Percentiles rank a stretch among this genome's conserved stretches.
Evolutionary conservation across 2,329 filamentous ascomycete genomes (phyloP).

Genomic region (Scolecobasidium constrictum): DNA sequence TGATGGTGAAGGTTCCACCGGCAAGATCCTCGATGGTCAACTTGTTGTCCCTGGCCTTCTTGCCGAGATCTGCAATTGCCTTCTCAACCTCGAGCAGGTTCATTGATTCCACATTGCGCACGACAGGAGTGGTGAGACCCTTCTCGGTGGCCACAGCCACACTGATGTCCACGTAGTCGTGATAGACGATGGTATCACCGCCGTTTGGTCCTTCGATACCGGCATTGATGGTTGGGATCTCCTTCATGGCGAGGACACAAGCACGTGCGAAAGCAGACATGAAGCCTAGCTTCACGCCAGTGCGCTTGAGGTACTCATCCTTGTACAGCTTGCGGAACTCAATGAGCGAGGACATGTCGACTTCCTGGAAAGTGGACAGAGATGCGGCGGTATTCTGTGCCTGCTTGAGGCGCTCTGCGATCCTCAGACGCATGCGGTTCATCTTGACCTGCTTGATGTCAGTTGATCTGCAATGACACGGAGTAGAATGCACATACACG

Average conservation of each 20-base stretch:
- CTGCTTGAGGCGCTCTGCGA: conserved; percentile 96
- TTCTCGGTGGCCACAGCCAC: conserved; percentile 97
- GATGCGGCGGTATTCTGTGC: conserved; percentile 98
- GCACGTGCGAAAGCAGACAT: conserved; percentile 97
- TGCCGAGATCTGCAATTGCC: conserved; percentile 84
- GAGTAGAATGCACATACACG: conserved; percentile 46
- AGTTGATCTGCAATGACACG: background rate
- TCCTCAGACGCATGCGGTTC: conserved; percentile 98
- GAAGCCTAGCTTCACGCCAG: conserved; percentile 96
- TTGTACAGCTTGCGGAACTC: conserved; percentile 97
- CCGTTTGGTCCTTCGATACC: conserved; percentile 93
- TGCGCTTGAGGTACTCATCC: conserved; percentile 91
- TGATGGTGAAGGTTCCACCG: conserved; percentile 95
- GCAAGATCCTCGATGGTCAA: conserved; percentile 99
- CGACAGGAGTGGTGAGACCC: conserved; percentile 90
- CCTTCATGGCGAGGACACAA: conserved; percentile 82
- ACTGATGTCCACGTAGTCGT: conserved; percentile 95
- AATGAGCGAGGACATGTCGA: conserved; percentile 97
- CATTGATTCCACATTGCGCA: conserved; percentile 83
- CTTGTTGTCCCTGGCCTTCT: conserved; percentile 95
- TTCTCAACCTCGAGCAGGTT: conserved; percentile 84
- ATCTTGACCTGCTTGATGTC: conserved; percentile 72
- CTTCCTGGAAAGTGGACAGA: conserved; percentile 96
- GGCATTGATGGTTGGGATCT: conserved; percentile 89
- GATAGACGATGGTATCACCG: conserved; percentile 95